A percentile compares a stretch with the other conserved stretches of the same genome.
phyloP scores from a whole-genome alignment of 345 rosid genomes.

The Salix suchowensis region DNA sequence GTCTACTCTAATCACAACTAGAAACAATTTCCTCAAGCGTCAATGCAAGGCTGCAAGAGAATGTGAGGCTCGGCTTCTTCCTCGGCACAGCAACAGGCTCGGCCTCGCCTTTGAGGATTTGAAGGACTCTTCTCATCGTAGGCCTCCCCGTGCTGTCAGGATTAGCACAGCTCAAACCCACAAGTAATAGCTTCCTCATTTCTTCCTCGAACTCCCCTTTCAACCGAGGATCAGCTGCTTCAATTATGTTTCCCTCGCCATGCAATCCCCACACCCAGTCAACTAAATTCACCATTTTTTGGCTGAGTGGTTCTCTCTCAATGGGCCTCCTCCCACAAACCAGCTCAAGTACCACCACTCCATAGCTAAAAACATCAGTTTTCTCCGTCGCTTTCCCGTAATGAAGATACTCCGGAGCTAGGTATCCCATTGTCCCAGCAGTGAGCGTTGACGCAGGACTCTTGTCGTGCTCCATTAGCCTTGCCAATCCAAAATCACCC shows the following conservation, averaged over 20 bases:
- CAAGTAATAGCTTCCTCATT: constrained; percentile 76
- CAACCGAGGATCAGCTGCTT: constrained; percentile 69
- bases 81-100: constrained; percentile 50
- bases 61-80: constrained; percentile 75
- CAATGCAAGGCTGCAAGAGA: constrained; percentile 50
- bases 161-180: constrained; percentile 80
- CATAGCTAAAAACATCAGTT: constrained; percentile 84
- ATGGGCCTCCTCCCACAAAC: constrained; percentile 92
- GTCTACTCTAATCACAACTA: constrained; percentile 41
- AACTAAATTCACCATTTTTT: constrained; percentile 78
- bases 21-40: constrained; percentile 81
- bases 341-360: constrained; percentile 81
- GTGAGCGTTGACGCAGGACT: constrained; percentile 93
- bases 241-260: constrained; percentile 62
- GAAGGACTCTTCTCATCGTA: constrained; percentile 78
- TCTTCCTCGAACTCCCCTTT: constrained; percentile 59
- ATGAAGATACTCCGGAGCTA: constrained; percentile 96
- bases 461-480: constrained; percentile 86
- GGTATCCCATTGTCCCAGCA: constrained; percentile 95
- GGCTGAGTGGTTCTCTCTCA: constrained; percentile 57
- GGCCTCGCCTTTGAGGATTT: constrained; percentile 66
- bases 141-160: constrained; percentile 77
- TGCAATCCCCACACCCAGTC: constrained; percentile 87
- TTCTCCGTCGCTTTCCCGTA: constrained; percentile 87
- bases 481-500: constrained; percentile 89